Percentiles rank a stretch among this genome's conserved stretches.
phyloP scores from a whole-genome alignment of 495 filamentous ascomycete species.

The Sphaerosporella brunnea region DNA sequence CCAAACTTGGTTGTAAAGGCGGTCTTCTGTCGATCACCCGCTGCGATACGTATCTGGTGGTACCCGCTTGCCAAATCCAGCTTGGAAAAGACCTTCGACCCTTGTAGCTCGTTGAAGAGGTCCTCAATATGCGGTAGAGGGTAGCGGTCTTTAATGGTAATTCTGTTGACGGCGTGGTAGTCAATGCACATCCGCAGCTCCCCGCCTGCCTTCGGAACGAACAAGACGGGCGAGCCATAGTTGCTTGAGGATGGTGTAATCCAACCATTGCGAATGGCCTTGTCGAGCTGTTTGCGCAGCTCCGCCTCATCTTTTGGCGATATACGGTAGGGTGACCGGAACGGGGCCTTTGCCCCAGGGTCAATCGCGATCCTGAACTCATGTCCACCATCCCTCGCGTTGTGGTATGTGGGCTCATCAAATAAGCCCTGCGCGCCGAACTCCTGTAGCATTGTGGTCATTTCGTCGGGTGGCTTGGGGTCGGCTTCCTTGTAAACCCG shows the following conservation, averaged over 20 bases:
- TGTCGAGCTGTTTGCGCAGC: background rate
- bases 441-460: too few species aligned
- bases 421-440: too few species aligned
- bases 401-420: too few species aligned
- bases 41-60: background rate
- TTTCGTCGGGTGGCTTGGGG: too few species aligned
- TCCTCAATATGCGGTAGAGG: background rate
- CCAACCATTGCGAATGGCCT: background rate
- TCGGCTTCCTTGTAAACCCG: too few species aligned
- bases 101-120: background rate
- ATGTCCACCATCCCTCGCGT: too few species aligned
- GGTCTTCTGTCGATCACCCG: background rate
- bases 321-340: too few species aligned
- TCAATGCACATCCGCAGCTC: background rate
- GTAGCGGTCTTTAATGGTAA: background rate
- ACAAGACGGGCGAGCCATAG: background rate
- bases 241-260: background rate
- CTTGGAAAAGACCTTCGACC: background rate
- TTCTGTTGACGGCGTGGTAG: background rate
- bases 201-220: background rate
- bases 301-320: background rate
- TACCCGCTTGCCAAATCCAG: background rate
- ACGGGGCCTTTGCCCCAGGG: too few species aligned
- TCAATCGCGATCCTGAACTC: too few species aligned
- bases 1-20: background rate